These are phyloP conservation scores for Solanum etuberosum DNA, from an alignment of 257 asterid genomes.

Conservation along the genomic window DNA sequence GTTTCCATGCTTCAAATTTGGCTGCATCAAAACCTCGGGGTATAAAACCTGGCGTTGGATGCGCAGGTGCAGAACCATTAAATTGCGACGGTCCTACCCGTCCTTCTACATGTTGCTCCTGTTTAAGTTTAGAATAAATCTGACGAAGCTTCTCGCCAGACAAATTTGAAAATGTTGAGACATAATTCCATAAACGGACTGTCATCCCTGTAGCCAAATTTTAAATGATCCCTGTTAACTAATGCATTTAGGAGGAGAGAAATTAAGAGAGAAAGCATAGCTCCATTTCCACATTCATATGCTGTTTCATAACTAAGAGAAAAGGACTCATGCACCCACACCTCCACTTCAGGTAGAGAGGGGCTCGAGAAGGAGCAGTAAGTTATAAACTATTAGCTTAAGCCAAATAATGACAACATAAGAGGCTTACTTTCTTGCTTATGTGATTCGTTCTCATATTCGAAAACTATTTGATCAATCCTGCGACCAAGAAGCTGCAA, in stretches of 20 bases:
- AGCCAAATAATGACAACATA: neutral
- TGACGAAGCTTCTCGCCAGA: conserved; percentile 90
- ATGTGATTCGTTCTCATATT: conserved; percentile 58
- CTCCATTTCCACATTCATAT: neutral
- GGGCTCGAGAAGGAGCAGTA: neutral
- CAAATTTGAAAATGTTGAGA: conserved; percentile 76
- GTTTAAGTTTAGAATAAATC: conserved; percentile 74
- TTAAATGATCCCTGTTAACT: neutral
- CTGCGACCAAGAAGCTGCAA: conserved; percentile 95
- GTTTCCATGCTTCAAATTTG: conserved; percentile 94
- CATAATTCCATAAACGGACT: conserved; percentile 88
- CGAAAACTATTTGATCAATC: conserved; percentile 75
- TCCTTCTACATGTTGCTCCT: conserved; percentile 54
- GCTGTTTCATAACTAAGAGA: neutral
- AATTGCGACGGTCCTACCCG: conserved; percentile 60
- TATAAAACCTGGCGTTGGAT: conserved; percentile 26
- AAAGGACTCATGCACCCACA: neutral
- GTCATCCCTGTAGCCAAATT: conserved; percentile 30
- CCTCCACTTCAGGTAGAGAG: neutral
- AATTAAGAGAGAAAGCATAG: neutral
- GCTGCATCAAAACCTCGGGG: conserved; percentile 73
- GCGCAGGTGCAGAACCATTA: conserved; percentile 44
- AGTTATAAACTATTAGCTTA: neutral
- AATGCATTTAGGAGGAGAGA: neutral
- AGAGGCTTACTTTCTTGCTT: conserved; percentile 74